Percentiles rank a stretch among this genome's conserved stretches.
phyloP scores from a whole-genome alignment of 2,329 filamentous ascomycete species.

The Cladosporium cucumerinum region DNA sequence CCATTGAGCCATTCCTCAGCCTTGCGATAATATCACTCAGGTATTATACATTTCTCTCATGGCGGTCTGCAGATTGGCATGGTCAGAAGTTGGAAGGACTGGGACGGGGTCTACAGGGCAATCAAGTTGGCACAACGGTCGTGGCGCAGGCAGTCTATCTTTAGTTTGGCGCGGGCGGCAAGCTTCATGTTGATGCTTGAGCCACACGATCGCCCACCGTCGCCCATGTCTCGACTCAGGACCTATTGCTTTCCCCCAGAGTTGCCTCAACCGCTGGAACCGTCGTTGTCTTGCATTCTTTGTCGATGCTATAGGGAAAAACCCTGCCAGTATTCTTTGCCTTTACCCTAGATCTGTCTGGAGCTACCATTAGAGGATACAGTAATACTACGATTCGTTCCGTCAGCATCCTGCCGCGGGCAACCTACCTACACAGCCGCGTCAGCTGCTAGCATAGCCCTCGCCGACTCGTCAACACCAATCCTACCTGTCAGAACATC shows the following conservation, averaged over 20 bases:
- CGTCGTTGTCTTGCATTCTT: not conserved
- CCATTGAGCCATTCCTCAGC: not conserved
- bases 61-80: not conserved
- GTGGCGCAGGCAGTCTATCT: not conserved
- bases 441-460: conserved; percentile 6
- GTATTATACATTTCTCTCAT: not conserved
- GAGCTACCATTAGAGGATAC: not conserved
- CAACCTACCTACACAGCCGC: not conserved
- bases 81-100: not conserved
- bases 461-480: not conserved
- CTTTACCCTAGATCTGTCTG: not conserved
- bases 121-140: conserved; percentile 1
- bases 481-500: not conserved
- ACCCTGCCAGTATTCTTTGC: not conserved
- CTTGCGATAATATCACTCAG: not conserved
- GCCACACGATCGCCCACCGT: conserved; percentile 1
- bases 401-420: conserved; percentile 1
- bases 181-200: conserved; percentile 1
- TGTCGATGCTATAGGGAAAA: not conserved
- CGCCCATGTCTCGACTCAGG: not conserved
- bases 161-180: not conserved
- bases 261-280: not conserved
- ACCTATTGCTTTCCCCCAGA: not conserved
- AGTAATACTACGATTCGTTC: not conserved
- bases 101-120: not conserved